A percentile compares a stretch with the other conserved stretches of the same genome.
Evolutionary conservation across 257 asterid species (phyloP).

Genomic region (Echites panduratus): DNA sequence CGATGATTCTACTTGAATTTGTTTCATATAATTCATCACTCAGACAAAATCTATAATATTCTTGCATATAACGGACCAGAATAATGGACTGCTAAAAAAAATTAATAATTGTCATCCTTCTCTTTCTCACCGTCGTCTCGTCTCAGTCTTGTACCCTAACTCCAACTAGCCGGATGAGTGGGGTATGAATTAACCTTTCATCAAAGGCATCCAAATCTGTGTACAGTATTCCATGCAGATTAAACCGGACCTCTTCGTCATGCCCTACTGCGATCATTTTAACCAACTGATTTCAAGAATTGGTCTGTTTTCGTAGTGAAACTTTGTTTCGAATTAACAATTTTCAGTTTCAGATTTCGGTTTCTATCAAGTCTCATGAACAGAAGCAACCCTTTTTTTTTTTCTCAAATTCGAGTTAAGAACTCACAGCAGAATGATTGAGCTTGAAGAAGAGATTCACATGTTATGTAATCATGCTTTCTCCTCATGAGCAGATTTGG

Average conservation of each 20-base stretch:
- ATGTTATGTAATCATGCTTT: background rate
- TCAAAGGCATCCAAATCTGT: background rate
- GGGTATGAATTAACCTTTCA: background rate
- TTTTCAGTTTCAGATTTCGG: background rate
- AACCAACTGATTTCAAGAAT: no score
- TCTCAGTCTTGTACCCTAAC: background rate
- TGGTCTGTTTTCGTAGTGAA: no score
- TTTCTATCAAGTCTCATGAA: background rate
- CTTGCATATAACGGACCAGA: no score
- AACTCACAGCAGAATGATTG: background rate
- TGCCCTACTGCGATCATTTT: no score
- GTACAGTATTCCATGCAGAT: no score
- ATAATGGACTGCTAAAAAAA: no score
- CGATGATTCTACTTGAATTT: background rate
- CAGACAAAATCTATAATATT: no score
- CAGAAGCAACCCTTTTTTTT: background rate
- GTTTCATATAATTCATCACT: background rate
- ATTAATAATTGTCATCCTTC: background rate
- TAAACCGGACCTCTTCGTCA: no score
- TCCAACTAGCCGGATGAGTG: background rate
- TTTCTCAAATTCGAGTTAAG: background rate
- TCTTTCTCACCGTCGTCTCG: background rate
- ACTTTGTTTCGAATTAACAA: no score
- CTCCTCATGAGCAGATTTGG: background rate
- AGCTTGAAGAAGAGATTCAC: background rate